Evolutionary conservation across 805 yeast species (phyloP).

Genomic region (Candida tallmaniae): DNA sequence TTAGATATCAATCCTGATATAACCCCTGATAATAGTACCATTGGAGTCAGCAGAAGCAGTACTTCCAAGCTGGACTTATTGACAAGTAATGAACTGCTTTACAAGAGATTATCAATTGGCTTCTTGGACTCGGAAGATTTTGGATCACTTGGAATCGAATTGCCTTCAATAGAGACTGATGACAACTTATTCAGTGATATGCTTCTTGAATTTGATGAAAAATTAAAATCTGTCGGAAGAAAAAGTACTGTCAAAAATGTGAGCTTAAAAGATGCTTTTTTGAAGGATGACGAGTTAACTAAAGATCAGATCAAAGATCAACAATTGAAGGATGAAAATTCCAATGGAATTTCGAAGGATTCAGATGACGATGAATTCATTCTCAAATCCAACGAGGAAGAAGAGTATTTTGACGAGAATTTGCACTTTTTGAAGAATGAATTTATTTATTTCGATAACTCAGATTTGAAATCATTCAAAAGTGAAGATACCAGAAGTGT

Average conservation of each 20-base stretch:
- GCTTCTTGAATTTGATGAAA: slow-evolving; percentile 22
- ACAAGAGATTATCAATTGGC: too few species aligned
- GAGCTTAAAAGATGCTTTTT: slow-evolving; percentile 20
- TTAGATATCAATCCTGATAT: too few species aligned
- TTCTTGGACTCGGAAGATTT: background rate
- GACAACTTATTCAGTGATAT: slow-evolving; percentile 25
- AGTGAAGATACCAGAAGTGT: slow-evolving; percentile 6
- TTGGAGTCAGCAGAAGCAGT: too few species aligned
- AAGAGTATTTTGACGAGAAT: slow-evolving; percentile 27
- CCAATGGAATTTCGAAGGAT: background rate
- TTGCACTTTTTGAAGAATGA: slow-evolving; percentile 24
- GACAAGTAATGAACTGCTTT: too few species aligned
- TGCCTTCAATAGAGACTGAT: slow-evolving; percentile 26
- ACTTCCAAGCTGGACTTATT: too few species aligned
- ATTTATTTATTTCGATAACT: slow-evolving; percentile 18
- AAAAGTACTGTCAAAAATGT: slow-evolving; percentile 7
- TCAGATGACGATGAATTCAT: slow-evolving; percentile 6
- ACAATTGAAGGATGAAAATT: slow-evolving; percentile 24
- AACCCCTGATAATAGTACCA: too few species aligned
- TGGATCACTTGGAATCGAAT: slow-evolving; percentile 4
- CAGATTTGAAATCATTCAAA: slow-evolving; percentile 9
- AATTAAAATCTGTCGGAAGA: slow-evolving; percentile 14
- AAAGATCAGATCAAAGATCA: slow-evolving; percentile 38
- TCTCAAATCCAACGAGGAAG: background rate
- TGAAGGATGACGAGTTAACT: slow-evolving; percentile 40